phyloP scores from a whole-genome alignment of 208 protist species.

The Sergeia podlipaevii region DNA sequence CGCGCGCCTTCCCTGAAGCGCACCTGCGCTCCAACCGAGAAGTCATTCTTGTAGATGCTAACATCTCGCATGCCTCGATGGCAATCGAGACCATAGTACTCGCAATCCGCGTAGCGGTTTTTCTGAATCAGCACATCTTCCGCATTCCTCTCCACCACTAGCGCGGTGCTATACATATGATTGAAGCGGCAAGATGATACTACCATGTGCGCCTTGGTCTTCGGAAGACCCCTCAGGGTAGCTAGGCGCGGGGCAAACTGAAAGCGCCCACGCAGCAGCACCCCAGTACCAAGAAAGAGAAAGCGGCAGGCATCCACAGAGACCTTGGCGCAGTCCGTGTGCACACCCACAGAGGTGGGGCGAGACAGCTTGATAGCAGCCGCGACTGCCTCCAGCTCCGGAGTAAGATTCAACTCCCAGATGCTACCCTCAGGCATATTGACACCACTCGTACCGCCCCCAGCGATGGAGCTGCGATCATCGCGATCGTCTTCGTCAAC shows the following conservation, averaged over 20 bases:
- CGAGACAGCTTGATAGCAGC: slow-evolving; percentile 10
- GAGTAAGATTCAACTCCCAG: slow-evolving; percentile 4
- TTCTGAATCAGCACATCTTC: slow-evolving; percentile 39
- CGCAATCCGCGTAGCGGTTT: slow-evolving; percentile 58
- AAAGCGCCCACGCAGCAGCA: slow-evolving; percentile 25
- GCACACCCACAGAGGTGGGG: slow-evolving; percentile 36
- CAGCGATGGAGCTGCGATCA: not conserved
- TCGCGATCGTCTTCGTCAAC: not conserved
- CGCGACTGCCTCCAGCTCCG: slow-evolving; percentile 11
- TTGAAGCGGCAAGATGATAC: slow-evolving; percentile 38
- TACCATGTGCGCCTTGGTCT: slow-evolving; percentile 13
- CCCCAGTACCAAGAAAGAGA: slow-evolving; percentile 25
- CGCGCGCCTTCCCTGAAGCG: slow-evolving; percentile 54
- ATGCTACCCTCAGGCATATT: too few species aligned
- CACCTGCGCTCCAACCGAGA: slow-evolving; percentile 36
- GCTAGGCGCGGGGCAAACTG: slow-evolving; percentile 1
- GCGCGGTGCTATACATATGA: slow-evolving; percentile 49
- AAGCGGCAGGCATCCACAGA: slow-evolving; percentile 26
- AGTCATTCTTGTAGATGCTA: slow-evolving; percentile 58
- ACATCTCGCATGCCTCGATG: slow-evolving; percentile 31
- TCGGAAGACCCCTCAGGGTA: slow-evolving; percentile 8
- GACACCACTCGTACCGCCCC: too few species aligned
- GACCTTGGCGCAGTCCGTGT: slow-evolving; percentile 41
- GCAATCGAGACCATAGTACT: slow-evolving; percentile 80
- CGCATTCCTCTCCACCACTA: slow-evolving; percentile 51